Evolutionary conservation across 2,329 filamentous ascomycete genomes (phyloP).

Genomic region (Acarospora socialis): DNA sequence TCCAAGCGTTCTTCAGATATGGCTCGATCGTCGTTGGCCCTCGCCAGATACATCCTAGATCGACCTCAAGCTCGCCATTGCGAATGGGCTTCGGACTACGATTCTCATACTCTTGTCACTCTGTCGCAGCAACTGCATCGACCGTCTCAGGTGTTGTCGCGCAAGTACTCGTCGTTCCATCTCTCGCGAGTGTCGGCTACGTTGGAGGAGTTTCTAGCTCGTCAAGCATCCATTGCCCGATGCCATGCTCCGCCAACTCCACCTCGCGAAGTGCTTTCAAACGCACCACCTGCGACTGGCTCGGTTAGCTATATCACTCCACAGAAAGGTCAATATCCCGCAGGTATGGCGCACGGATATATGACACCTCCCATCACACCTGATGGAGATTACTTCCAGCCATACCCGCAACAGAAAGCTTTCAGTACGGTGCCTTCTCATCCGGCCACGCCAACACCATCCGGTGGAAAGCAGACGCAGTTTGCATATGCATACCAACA

Average conservation of each 20-base stretch:
- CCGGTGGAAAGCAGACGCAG: no score
- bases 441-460: no score
- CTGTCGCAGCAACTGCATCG: constrained; percentile 52
- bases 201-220: constrained; percentile 52
- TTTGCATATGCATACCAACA: no score
- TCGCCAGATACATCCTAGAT: constrained; percentile 74
- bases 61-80: constrained; percentile 61
- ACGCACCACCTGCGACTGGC: no score
- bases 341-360: constrained; percentile 56
- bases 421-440: no score
- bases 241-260: constrained; percentile 44
- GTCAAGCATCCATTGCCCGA: constrained; percentile 42
- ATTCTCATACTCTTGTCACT: constrained; percentile 39
- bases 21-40: constrained; percentile 71
- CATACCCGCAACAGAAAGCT: no score
- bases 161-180: constrained; percentile 55
- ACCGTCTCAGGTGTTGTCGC: constrained; percentile 51
- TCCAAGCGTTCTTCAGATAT: constrained; percentile 83
- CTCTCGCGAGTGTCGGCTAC: constrained; percentile 50
- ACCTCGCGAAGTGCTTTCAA: constrained; percentile 40
- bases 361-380: constrained; percentile 78
- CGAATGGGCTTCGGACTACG: constrained; percentile 52
- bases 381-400: constrained; percentile 49
- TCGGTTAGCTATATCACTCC: constrained; percentile 65
- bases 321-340: constrained; percentile 56